A percentile compares a stretch with the other conserved stretches of the same genome.
These are phyloP conservation scores for Larix sibirica DNA, from an alignment of 83 land plant species.

Conservation along the genomic window DNA sequence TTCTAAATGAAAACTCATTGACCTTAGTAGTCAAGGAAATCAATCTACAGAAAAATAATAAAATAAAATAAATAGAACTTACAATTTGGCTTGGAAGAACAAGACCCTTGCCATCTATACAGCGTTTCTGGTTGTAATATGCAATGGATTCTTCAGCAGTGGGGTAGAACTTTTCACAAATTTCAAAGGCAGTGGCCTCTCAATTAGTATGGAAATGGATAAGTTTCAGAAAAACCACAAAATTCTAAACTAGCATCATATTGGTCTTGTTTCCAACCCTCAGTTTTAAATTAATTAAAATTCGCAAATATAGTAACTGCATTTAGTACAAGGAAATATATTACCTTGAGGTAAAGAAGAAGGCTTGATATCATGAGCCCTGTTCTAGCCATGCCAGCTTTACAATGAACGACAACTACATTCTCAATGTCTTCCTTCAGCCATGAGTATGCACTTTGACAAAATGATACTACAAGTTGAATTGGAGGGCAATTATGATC, in stretches of 20 bases:
- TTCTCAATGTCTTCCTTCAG: slow-evolving; percentile 95
- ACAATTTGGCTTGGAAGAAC: slow-evolving; percentile 98
- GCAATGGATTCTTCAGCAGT: slow-evolving; percentile 98
- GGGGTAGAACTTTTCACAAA: slow-evolving; percentile 88
- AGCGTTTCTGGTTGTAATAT: slow-evolving; percentile 95
- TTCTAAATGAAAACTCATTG: not conserved
- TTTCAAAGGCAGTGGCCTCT: not conserved
- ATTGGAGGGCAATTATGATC: slow-evolving; percentile 99
- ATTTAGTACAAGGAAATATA: not conserved
- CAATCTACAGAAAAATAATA: slow-evolving; percentile 9
- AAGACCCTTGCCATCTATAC: slow-evolving; percentile 96
- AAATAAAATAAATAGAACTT: slow-evolving; percentile 27
- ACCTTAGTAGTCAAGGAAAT: not conserved
- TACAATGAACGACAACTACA: slow-evolving; percentile 99
- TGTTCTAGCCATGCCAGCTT: slow-evolving; percentile 99
- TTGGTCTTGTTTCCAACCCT: not conserved
- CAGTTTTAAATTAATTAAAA: not conserved
- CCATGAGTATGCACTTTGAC: slow-evolving; percentile 99
- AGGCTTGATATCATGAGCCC: slow-evolving; percentile 99
- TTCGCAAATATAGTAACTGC: not conserved
- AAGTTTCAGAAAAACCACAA: not conserved
- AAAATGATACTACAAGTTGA: slow-evolving; percentile 84
- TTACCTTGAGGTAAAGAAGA: slow-evolving; percentile 90
- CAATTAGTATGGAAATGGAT: not conserved
- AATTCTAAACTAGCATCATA: not conserved